These are phyloP conservation scores for Chiua virens DNA, from an alignment of 768 basidiomycete species.

Conservation along the genomic window DNA sequence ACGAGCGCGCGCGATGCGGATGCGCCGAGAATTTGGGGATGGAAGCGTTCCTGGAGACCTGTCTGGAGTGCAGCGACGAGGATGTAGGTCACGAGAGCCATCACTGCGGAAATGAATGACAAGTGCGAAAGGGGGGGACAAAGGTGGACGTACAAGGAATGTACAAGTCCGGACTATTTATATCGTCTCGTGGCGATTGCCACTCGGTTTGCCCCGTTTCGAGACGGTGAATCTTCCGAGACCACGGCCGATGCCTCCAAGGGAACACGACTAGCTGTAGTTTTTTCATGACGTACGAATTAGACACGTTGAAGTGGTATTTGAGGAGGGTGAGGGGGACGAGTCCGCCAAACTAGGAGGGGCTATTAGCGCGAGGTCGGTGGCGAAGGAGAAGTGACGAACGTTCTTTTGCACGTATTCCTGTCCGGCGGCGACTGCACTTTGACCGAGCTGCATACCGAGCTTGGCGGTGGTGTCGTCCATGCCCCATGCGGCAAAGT, in stretches of 20 bases:
- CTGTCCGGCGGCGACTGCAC: constrained; percentile 90
- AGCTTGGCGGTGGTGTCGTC: constrained; percentile 94
- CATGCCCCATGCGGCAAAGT: constrained; percentile 77
- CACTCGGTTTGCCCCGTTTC: constrained; percentile 71
- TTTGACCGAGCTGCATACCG: constrained; percentile 92
- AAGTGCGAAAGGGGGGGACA: not conserved
- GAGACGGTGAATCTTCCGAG: constrained; percentile 61
- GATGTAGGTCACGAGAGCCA: constrained; percentile 96
- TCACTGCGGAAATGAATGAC: constrained; percentile 50
- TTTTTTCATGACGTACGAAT: constrained; percentile 92
- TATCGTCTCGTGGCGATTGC: constrained; percentile 88
- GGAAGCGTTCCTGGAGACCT: constrained; percentile 79
- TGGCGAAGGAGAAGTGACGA: constrained; percentile 25
- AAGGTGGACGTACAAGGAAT: constrained; percentile 68
- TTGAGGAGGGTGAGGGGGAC: constrained; percentile 78
- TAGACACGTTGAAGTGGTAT: constrained; percentile 94
- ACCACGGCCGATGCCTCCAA: constrained; percentile 90
- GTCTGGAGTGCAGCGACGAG: constrained; percentile 84
- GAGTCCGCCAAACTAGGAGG: constrained; percentile 68
- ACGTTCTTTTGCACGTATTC: constrained; percentile 96
- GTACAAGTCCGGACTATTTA: constrained; percentile 95
- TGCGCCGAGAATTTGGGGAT: constrained; percentile 86
- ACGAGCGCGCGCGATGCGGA: constrained; percentile 81
- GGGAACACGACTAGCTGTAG: constrained; percentile 89
- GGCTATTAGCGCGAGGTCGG: constrained; percentile 2